Evolutionary conservation across 2,329 filamentous ascomycete genomes (phyloP), one percentile per base, ranked within the genome.

Genomic region (Westerdykella sp.): DNA sequence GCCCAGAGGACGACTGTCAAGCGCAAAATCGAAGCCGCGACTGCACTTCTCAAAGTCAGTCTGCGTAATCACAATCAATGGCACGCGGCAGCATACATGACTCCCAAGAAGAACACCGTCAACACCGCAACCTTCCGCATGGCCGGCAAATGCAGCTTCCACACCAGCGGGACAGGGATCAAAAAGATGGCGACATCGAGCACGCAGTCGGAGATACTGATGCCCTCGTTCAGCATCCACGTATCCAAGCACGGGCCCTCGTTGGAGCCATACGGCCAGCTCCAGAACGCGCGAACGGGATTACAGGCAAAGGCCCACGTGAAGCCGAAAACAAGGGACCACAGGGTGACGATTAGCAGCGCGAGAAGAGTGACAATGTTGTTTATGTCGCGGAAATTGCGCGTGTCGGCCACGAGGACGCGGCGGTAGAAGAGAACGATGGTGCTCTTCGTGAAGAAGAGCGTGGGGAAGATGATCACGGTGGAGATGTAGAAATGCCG

Each of bases 391-490:
- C 12, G 11, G 22, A 37, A 42, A 21, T 42, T 23, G 10, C 14
- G 11, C 16, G 22, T 42, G 39, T 42, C 39, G 25, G 21, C 32
- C 22, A 42, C 37, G 4, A 45, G 31, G 15, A 45, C 34, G 12
- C 43, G 43, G 16, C 34, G 39, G 21, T 45, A 45, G 40, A 42
- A 39, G 16, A 42, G 39, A 6, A 45, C 15, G 34, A 45, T 18
- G 25, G 39, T 42, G 21, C 30, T 37, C 25, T 45, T 45, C 12
- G 42, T 42, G 15, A 45, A 31, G 39, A 39, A 45, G 13, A 45
- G 39, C 10, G 43, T 30, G 16, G 35, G 22, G 25, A 45, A 45
- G 6, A 45, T 16, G n/a, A 45, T 7, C 5, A 45, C 15, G 23
- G 7, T 6, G 6, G 9, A 45, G 34, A 45, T 39, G 34, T 42